Conservation (phyloP, 1,284 basidiomycete genomes). For the Xerocomus amazonicus region DNA sequence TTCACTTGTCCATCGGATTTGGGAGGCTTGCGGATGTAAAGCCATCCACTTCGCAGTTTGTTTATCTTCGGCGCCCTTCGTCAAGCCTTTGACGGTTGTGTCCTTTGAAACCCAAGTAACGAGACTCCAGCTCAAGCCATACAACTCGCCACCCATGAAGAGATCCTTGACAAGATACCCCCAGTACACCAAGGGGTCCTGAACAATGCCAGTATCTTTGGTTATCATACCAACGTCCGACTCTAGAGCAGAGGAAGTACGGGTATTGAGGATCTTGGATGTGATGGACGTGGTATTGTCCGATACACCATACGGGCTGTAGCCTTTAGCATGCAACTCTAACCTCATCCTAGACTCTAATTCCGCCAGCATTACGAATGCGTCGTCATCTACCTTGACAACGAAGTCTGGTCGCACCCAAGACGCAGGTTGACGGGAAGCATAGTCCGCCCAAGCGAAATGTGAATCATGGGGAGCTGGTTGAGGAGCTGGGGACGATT, state of each 20-base stretch:
- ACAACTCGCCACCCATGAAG: conserved; percentile 97
- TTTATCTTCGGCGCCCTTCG: conserved; percentile 91
- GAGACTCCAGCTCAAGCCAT: conserved; percentile 87
- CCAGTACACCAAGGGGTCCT: conserved; percentile 86
- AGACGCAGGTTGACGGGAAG: conserved; percentile 39
- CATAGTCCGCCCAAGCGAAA: conserved; percentile 51
- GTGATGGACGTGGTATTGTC: conserved; percentile 10
- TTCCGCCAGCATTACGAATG: conserved; percentile 92
- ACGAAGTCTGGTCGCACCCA: conserved; percentile 88
- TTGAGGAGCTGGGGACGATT: conserved; percentile 48
- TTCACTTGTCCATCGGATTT: conserved; percentile 89
- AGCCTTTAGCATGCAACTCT: conserved; percentile 52
- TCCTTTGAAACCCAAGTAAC: conserved; percentile 87
- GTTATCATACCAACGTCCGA: neutral
- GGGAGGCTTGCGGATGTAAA: conserved; percentile 75
- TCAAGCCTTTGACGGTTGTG: conserved; percentile 61
- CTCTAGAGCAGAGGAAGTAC: neutral
- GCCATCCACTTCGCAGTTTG: conserved; percentile 94
- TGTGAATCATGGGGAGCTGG: conserved; percentile 67
- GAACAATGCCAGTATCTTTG: conserved; percentile 11
- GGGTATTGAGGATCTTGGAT: conserved; percentile 1
- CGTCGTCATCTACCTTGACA: conserved; percentile 91
- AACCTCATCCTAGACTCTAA: conserved; percentile 82
- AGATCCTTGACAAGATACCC: conserved; percentile 91
- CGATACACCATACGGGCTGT: conserved; percentile 24